These are phyloP conservation scores for Pichia sorboxylosa DNA, from an alignment of 1,139 yeast genomes.

Conservation along the genomic window DNA sequence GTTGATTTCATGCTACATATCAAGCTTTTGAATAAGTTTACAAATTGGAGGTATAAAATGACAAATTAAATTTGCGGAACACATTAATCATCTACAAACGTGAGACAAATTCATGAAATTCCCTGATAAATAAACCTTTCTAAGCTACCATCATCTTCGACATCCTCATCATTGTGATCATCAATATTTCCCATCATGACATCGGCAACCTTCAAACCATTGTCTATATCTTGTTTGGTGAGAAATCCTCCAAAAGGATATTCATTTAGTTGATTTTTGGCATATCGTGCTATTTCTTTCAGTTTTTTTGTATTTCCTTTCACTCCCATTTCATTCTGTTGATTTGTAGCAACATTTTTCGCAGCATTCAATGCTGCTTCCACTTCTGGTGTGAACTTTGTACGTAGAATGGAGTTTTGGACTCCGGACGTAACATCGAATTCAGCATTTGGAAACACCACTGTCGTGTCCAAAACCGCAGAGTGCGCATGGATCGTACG, in stretches of 20 bases:
- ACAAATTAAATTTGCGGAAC: no score
- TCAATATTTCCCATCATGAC: constrained; percentile 5
- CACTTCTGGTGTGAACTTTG: constrained; percentile 82
- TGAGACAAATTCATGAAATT: no score
- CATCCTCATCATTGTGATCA: background rate
- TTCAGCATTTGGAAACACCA: constrained; percentile 69
- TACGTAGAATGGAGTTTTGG: constrained; percentile 70
- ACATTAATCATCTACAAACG: no score
- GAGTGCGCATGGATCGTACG: constrained; percentile 52
- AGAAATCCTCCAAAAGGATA: constrained; percentile 54
- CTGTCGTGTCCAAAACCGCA: constrained; percentile 50
- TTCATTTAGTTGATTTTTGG: constrained; percentile 41
- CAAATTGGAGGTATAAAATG: no score
- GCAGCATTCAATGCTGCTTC: constrained; percentile 59
- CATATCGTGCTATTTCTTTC: constrained; percentile 37
- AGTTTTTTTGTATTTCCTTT: no score
- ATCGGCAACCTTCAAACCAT: constrained; percentile 25
- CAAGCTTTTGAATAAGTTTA: no score
- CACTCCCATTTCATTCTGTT: constrained; percentile 30
- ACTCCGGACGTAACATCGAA: constrained; percentile 79
- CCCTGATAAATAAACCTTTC: constrained; percentile 34
- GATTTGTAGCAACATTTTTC: constrained; percentile 2
- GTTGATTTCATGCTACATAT: no score
- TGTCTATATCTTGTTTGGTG: constrained; percentile 39
- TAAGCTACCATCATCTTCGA: constrained; percentile 16